phyloP scores from a whole-genome alignment of 495 filamentous ascomycete species.

The Xanthoparmelia taractica region DNA sequence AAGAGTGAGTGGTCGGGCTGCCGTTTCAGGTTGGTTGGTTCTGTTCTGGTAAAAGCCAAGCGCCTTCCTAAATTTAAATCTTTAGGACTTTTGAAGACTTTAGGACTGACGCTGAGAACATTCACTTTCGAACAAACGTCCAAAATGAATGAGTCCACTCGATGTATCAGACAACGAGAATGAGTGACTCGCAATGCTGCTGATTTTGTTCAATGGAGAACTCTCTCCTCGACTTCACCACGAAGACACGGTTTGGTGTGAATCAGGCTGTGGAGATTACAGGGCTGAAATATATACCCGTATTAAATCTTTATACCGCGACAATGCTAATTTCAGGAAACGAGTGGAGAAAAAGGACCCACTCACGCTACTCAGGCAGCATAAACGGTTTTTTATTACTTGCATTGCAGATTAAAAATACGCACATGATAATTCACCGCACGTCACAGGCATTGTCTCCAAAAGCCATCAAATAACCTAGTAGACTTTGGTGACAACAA shows the following conservation, averaged over 20 bases:
- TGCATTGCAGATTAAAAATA: not conserved
- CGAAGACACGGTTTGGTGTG: not conserved
- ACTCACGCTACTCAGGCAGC: not conserved
- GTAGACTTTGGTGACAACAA: too few species aligned
- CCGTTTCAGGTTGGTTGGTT: constrained; percentile 13
- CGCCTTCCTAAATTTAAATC: constrained; percentile 7
- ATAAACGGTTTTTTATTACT: not conserved
- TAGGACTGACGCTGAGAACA: not conserved
- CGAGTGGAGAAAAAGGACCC: not conserved
- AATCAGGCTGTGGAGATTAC: not conserved
- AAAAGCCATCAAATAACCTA: not conserved
- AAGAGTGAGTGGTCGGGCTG: constrained; percentile 4
- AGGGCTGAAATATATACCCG: not conserved
- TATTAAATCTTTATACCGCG: not conserved
- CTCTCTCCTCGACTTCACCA: not conserved
- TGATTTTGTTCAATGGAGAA: too few species aligned
- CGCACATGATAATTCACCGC: not conserved
- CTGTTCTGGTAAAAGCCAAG: not conserved
- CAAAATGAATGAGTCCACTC: not conserved
- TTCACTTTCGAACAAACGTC: too few species aligned
- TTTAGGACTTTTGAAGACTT: not conserved
- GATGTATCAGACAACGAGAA: not conserved
- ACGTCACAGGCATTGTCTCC: not conserved
- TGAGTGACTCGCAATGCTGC: not conserved
- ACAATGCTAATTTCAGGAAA: constrained; percentile 1